Base-by-base conservation (phyloP, 2,329 filamentous ascomycete genomes). In the Aspergillus melleus region DNA sequence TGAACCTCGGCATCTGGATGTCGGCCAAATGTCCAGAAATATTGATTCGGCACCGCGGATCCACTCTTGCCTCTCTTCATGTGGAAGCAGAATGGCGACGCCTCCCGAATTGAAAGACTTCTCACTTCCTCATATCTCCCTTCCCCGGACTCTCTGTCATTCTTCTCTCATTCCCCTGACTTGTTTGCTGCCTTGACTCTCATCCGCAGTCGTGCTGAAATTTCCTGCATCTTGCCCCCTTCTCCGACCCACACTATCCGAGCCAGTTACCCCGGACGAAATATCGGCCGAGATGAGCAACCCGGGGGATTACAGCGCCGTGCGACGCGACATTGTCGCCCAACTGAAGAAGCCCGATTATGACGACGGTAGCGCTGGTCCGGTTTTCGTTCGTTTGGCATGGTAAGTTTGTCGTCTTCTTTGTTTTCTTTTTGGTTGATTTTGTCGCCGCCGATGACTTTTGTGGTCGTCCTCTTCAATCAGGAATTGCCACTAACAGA, bases 281-380 rank as follows among this genome's bases (percentile, higher is more conserved):
- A 29, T 68, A 67, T 71, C 68, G 67, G 68, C 66, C 68, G 68
- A 69, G 53, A 77, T 78, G 76, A 77, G 73, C 65, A 66, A 62
- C 46, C 59, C 68, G 47, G 68, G 72, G 50, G 74, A 79, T 64
- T 79, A 79, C 70, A 73, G 73, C 50, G 79, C 81, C 46, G 85
- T 87, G 66, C 80, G 80, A 52, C 79, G 80, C 65, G 84, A 85
- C 66, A 82, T 87, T 56, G 75, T 74, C 61, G 76, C 77, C 26
- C 79, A 86, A 57, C 75, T 87, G 51, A 77, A 83, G 61, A 84
- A 88, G 70, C 86, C 86, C 22, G 84, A 79, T 63, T 88, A 88
- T 71, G 86, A 88, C 66, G 86, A 89, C 73, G 86, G 86, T 19
- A 86, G 83, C 59, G 84, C 84, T 30, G 86, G 86, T 1, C 86